These are phyloP conservation scores for Oryza longistaminata DNA, from an alignment of 176 grass and related monocot species.

Conservation along the genomic window DNA sequence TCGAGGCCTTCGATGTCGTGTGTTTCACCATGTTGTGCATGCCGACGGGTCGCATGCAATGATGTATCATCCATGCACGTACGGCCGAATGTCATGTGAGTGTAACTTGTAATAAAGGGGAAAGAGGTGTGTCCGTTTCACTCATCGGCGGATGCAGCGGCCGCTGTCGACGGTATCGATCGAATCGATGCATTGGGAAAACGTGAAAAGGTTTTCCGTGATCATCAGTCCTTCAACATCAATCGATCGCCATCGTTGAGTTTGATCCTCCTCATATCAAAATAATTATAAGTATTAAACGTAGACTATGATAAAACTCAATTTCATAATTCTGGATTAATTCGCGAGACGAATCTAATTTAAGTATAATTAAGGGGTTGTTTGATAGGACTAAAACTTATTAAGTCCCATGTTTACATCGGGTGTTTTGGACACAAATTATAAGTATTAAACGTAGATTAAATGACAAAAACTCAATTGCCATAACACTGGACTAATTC, in stretches of 20 bases:
- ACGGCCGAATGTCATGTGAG: not conserved
- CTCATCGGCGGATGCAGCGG: not conserved
- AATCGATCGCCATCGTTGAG: not conserved
- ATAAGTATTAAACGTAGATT: no score
- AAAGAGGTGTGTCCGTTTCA: not conserved
- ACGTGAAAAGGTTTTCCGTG: not conserved
- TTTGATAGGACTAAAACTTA: no score
- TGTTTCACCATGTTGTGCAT: not conserved
- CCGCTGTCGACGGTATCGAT: constrained; percentile 1
- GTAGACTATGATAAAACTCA: no score
- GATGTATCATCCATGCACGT: not conserved
- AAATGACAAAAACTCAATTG: no score
- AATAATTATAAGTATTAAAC: not conserved
- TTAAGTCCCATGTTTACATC: no score
- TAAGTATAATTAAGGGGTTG: no score
- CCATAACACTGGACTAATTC: no score
- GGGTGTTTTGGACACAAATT: no score
- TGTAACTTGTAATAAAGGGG: not conserved
- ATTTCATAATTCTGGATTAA: no score
- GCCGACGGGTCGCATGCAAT: not conserved
- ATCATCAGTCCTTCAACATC: not conserved
- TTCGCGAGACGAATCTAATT: no score
- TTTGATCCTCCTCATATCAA: not conserved
- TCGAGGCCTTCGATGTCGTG: not conserved
- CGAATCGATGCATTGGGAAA: not conserved